phyloP scores from a whole-genome alignment of 116 monocot species.

The Papilionanthe hybrid region DNA sequence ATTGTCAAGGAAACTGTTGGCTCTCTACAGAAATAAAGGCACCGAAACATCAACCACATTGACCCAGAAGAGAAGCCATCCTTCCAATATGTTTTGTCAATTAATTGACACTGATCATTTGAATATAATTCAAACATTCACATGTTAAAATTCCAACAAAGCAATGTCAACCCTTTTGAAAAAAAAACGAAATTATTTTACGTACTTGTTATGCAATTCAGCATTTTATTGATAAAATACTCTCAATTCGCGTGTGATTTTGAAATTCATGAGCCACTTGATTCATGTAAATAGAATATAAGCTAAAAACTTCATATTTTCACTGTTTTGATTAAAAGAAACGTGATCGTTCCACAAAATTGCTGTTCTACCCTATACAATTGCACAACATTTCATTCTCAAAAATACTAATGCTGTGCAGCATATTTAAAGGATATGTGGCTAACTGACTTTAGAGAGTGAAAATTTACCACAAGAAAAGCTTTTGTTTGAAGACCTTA shows the following conservation, averaged over 20 bases:
- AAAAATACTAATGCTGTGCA: neutral
- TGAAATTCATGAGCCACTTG: neutral
- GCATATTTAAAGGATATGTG: neutral
- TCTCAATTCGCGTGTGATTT: neutral
- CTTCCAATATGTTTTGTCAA: too few species aligned
- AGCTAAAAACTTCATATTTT: neutral
- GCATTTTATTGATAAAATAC: neutral
- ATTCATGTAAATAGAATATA: neutral
- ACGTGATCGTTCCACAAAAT: neutral
- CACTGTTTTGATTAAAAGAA: neutral
- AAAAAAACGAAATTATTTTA: too few species aligned
- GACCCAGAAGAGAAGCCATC: too few species aligned
- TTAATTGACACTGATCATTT: too few species aligned
- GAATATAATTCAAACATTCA: too few species aligned
- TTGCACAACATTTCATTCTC: neutral
- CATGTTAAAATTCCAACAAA: too few species aligned
- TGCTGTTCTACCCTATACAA: neutral
- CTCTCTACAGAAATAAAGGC: too few species aligned
- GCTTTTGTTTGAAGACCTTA: neutral
- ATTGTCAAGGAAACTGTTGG: too few species aligned
- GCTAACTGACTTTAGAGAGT: neutral
- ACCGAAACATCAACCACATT: too few species aligned
- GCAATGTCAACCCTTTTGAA: too few species aligned
- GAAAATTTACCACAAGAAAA: neutral
- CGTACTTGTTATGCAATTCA: too few species aligned